Percentiles rank a stretch among this genome's conserved stretches.
Evolutionary conservation across 768 basidiomycete genomes (phyloP).

Genomic region (Naganishia kalamii): DNA sequence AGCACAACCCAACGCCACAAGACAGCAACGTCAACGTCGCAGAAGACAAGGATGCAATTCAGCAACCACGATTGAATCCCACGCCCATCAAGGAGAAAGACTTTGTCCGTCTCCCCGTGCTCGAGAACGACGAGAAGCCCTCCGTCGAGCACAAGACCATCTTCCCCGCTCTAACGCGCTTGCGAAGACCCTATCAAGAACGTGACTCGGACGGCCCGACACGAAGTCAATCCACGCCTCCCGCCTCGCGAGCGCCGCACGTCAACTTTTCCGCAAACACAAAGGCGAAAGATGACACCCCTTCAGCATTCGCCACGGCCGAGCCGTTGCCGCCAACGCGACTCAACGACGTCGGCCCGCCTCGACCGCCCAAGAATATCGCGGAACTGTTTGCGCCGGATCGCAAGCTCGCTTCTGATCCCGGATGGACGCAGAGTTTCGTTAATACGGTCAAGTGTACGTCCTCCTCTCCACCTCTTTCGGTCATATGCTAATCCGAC

Average conservation of each 20-base stretch:
- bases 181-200: neutral
- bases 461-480: neutral
- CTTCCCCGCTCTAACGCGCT: neutral
- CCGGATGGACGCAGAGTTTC: slow-evolving; percentile 19
- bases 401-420: slow-evolving; percentile 23
- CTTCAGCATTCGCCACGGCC: slow-evolving; percentile 2
- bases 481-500: neutral
- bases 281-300: neutral
- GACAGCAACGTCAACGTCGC: neutral
- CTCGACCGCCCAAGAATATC: slow-evolving; percentile 18
- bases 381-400: slow-evolving; percentile 21
- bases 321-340: neutral
- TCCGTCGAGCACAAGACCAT: neutral
- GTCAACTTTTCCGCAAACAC: neutral
- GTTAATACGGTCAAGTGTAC: slow-evolving; percentile 22
- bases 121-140: neutral
- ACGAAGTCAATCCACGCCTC: neutral
- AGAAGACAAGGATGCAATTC: slow-evolving; percentile 8
- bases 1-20: neutral
- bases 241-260: neutral
- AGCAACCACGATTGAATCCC: slow-evolving; percentile 8
- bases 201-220: neutral
- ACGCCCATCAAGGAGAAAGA: slow-evolving; percentile 16
- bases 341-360: slow-evolving; percentile 14
- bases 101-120: neutral